Base-by-base conservation (phyloP, 129 eudicot species). In the Silybum marianum region DNA sequence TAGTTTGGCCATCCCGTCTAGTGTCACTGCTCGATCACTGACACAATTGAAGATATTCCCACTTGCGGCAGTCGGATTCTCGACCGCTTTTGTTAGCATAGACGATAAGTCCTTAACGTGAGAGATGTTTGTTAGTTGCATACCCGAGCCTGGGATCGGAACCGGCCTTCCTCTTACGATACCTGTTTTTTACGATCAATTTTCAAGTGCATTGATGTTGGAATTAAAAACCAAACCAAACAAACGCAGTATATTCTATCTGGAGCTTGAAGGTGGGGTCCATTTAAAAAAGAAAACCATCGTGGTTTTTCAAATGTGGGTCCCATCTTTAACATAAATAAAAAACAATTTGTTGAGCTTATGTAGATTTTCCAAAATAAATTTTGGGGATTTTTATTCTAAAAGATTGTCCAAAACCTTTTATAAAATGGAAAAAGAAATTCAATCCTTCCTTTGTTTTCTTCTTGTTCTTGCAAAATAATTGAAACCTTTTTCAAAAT, bases 11-110 rank as follows among this genome's bases (percentile, higher is more conserved):
- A 96, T 88, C 66, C 99, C 99, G 69, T 93, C 92, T 25, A 96
- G 91, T 26, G 99, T 96, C 83, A 96, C 98, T 25, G 99, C 99
- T 16, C 99, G 91, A 58, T 96, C 99, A 42, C 99, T 93, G 0
- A 96, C 99, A 78, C 95, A 91, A 71, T 96, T 96, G 89, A 93
- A 96, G 83, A 96, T 93, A 22, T 89, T 88, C 22, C 97, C 92
- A 28, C 92, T 88, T 62, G 99, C 93, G 44, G 97, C 92, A 58
- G 70, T 80, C 71, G 99, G 91, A 76, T 93, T 96, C 83, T 91
- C 92, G 2, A 96, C 95, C 42, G 98, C 98, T 77, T 81, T 78
- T 69, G 99, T 86, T 66, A 96, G 91, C 98, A 96, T 96, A 80
- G 99, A 96, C 22, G 99, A 91, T 69, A 96, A 78, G 83, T 96